Base-by-base conservation (phyloP, 1,139 yeast species). In the Hanseniaspora uvarum region DNA sequence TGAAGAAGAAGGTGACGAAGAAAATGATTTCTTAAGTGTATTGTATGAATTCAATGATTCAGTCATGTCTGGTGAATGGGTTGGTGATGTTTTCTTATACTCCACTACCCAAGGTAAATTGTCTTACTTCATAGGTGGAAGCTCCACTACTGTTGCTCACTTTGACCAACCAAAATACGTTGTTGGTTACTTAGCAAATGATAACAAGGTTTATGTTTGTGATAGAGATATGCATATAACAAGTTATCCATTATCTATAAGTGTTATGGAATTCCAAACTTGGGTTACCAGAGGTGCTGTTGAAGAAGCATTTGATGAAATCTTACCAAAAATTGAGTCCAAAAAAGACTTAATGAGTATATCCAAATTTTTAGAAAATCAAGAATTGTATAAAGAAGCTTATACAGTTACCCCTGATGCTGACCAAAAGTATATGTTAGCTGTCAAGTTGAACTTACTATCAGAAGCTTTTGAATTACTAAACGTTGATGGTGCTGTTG, bases 1-100 rank as follows among this genome's bases (percentile, higher is more conserved):
- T 53, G 58, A 54, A 7, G 85, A 79, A 56, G 70, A 73, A 34
- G 80, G 82, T 14, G 94, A 87, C 66, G 96, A 96, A 59, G 86
- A 85, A 41, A 95, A 84, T 64, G 81, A 78, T 44, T 79, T 94
- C 11, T 87, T 94, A 68, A 94, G 86, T 58, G 94, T 89, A 30
- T 73, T 86, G 56, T 79, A 81, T 64, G 95, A 94, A 58, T 78
- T 88, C 58, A 79, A 81, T 55, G 98, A 92, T 65, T 72, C 83
- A 31, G 80, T 92, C 41, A 79, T 86, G 58, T 83, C 95, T 21
- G 96, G 96, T 63, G 83, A 83, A 67, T 92, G 96, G 86, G 87
- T 89, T 63, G 98, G 98, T 60, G 97, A 92, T 71, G 96, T 94
- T 44, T 89, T 89, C 67, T 80, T 92, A 55, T 92, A 84, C 72